These are phyloP conservation scores for Phytopythium vexans DNA, from an alignment of 352 stramenopile genomes.

Conservation along the genomic window DNA sequence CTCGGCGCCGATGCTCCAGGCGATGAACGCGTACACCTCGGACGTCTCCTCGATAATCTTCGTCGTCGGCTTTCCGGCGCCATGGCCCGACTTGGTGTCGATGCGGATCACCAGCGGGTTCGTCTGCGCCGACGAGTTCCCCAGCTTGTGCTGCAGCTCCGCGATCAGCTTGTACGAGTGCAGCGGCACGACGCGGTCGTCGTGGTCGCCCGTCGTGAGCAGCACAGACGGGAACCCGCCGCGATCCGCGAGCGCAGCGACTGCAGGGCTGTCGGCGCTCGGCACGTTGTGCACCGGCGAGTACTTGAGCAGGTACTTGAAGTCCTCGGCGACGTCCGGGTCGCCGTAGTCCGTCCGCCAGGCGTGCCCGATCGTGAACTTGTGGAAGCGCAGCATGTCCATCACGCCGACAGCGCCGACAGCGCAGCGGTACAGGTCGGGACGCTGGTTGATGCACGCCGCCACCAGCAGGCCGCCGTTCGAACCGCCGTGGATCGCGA, in stretches of 20 bases:
- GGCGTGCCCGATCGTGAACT: slow-evolving; percentile 91
- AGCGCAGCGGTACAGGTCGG: slow-evolving; percentile 91
- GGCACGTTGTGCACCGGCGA: slow-evolving; percentile 90
- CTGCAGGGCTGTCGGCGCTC: slow-evolving; percentile 34
- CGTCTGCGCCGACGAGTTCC: slow-evolving; percentile 46
- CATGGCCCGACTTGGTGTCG: slow-evolving; percentile 87
- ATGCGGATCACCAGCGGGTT: slow-evolving; percentile 89
- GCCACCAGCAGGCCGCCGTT: slow-evolving; percentile 94
- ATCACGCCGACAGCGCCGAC: slow-evolving; percentile 93
- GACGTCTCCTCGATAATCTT: slow-evolving; percentile 88
- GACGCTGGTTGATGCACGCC: slow-evolving; percentile 86
- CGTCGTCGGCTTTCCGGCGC: slow-evolving; percentile 83
- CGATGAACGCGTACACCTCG: slow-evolving; percentile 87
- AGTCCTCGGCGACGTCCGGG: slow-evolving; percentile 73
- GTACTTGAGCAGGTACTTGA: slow-evolving; percentile 83
- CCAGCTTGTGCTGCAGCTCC: slow-evolving; percentile 80
- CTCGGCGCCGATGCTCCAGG: slow-evolving; percentile 50
- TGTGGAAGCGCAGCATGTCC: slow-evolving; percentile 96
- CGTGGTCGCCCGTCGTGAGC: slow-evolving; percentile 87
- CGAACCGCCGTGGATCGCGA: slow-evolving; percentile 90
- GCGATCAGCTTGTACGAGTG: slow-evolving; percentile 91
- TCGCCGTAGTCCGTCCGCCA: slow-evolving; percentile 89
- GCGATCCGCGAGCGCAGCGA: slow-evolving; percentile 43
- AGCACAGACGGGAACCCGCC: slow-evolving; percentile 80
- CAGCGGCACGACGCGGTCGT: slow-evolving; percentile 87